These are phyloP conservation scores for Yarrowia sp. DNA, from an alignment of 805 yeast species.

Conservation along the genomic window DNA sequence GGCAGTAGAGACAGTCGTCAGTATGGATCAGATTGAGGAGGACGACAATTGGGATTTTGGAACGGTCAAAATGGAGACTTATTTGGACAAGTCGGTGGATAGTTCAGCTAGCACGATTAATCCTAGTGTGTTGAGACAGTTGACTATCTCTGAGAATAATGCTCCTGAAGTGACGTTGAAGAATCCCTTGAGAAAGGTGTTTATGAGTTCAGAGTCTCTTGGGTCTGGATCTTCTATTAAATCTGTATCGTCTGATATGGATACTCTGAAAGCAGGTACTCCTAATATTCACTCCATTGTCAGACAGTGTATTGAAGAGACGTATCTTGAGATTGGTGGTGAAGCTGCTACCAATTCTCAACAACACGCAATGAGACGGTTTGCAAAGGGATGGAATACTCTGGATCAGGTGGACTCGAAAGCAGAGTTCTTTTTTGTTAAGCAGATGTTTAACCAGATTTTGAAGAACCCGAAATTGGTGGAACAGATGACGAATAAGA, in stretches of 20 bases:
- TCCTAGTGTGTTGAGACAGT: background rate
- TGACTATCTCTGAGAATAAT: background rate
- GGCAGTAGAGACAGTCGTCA: conserved; percentile 17
- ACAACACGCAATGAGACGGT: conserved; percentile 10
- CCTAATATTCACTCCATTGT: background rate
- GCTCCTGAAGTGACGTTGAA: conserved; percentile 12
- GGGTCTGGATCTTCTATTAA: background rate
- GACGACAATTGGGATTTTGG: conserved; percentile 44
- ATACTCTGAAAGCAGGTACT: background rate
- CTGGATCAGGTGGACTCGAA: conserved; percentile 20
- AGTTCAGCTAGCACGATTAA: background rate
- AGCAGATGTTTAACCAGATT: conserved; percentile 10
- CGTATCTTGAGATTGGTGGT: conserved; percentile 11
- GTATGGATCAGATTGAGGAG: conserved; percentile 29
- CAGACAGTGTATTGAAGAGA: conserved; percentile 7
- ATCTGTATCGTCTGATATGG: background rate
- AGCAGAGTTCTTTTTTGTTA: conserved; percentile 13
- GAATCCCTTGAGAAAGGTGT: conserved; percentile 2
- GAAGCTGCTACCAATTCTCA: conserved; percentile 8
- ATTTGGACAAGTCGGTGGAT: conserved; percentile 8
- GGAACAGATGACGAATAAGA: conserved; percentile 24
- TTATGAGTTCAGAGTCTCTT: background rate
- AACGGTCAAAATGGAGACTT: conserved; percentile 35
- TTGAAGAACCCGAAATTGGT: conserved; percentile 14
- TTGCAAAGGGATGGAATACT: conserved; percentile 21